Percentiles rank a stretch among this genome's conserved stretches.
Conservation (phyloP, 2,329 filamentous ascomycete species). For the Aspergillus sergii region DNA sequence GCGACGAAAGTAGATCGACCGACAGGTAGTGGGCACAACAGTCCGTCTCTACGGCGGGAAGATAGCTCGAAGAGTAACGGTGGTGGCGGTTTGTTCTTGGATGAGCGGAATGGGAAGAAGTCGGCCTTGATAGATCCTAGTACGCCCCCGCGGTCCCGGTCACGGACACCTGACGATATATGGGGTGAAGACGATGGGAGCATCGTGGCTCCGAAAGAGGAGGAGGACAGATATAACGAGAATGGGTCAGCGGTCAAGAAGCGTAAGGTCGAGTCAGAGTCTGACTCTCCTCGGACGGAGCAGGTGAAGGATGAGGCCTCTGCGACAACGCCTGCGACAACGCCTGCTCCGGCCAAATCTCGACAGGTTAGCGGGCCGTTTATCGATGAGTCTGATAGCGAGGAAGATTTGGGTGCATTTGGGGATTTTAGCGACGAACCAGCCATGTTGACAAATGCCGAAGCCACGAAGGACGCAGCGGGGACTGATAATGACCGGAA, state of each 20-base stretch:
- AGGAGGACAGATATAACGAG: constrained; percentile 36
- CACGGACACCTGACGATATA: constrained; percentile 37
- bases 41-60: constrained; percentile 15
- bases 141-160: constrained; percentile 20
- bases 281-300: constrained; percentile 3
- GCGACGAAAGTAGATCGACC: constrained; percentile 30
- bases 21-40: constrained; percentile 28
- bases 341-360: constrained; percentile 8
- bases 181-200: constrained; percentile 33
- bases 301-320: background rate
- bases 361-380: constrained; percentile 39
- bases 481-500: constrained; percentile 11
- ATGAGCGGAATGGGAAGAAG: constrained; percentile 31
- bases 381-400: constrained; percentile 56
- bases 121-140: background rate
- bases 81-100: constrained; percentile 38
- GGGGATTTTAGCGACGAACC: constrained; percentile 21
- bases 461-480: background rate
- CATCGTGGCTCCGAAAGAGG: constrained; percentile 14
- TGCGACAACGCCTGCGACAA: constrained; percentile 4
- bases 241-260: constrained; percentile 34
- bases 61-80: constrained; percentile 16
- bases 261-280: constrained; percentile 31
- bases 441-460: background rate
- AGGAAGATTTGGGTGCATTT: constrained; percentile 46